Evolutionary conservation across 768 basidiomycete species (phyloP).

Genomic region (Grammothele lineata): DNA sequence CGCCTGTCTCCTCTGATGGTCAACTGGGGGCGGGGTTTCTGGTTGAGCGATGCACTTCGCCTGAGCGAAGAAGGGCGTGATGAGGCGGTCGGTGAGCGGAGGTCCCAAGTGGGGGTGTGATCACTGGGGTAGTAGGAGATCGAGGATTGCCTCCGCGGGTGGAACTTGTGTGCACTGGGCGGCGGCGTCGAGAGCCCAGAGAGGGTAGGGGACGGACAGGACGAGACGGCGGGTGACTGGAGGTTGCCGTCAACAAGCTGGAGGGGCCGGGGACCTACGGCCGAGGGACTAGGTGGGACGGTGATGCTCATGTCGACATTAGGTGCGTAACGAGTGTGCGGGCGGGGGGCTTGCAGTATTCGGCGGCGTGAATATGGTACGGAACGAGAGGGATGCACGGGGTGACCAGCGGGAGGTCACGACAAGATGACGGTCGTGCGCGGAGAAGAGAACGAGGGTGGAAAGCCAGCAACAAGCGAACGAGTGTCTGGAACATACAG

Average conservation of each 20-base stretch:
- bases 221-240: slow-evolving; percentile 23
- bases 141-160: slow-evolving; percentile 43
- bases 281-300: slow-evolving; percentile 11
- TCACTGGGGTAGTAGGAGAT: slow-evolving; percentile 44
- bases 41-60: slow-evolving; percentile 22
- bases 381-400: background rate
- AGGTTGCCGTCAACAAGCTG: slow-evolving; percentile 40
- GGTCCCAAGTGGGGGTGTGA: slow-evolving; percentile 22
- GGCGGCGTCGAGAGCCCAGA: slow-evolving; percentile 22
- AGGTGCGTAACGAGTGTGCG: background rate
- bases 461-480: no score
- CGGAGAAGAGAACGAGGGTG: no score
- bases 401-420: background rate
- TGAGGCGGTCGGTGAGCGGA: slow-evolving; percentile 22
- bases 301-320: slow-evolving; percentile 19
- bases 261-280: slow-evolving; percentile 40
- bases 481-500: no score
- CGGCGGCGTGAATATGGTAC: background rate
- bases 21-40: slow-evolving; percentile 5
- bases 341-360: background rate
- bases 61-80: slow-evolving; percentile 10
- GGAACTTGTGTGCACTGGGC: slow-evolving; percentile 18
- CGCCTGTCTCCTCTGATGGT: slow-evolving; percentile 25
- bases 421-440: background rate
- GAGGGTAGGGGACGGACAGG: slow-evolving; percentile 20